These are phyloP conservation scores for Vigna reflexopilosa DNA, from an alignment of 306 rosid genomes.

Conservation along the genomic window DNA sequence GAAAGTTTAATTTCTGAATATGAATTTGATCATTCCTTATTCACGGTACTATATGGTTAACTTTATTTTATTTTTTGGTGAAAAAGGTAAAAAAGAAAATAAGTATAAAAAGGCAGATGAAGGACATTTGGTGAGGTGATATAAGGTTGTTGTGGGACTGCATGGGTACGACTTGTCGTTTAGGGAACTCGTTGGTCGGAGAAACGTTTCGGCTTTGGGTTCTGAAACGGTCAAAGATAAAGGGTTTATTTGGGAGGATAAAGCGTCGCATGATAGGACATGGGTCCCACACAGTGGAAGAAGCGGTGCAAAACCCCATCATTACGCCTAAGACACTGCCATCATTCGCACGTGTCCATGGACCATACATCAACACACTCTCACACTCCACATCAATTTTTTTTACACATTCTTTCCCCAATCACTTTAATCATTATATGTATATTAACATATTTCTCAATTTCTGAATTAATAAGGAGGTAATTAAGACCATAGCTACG, in stretches of 20 bases:
- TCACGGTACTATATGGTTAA: too few relatives aligned
- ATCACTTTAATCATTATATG: conserved; percentile 24
- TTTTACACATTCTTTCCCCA: not conserved
- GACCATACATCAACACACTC: conserved; percentile 60
- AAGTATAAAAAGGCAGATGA: too few relatives aligned
- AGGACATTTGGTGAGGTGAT: too few relatives aligned
- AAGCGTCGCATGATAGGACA: conserved; percentile 61
- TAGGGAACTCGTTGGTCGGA: conserved; percentile 10
- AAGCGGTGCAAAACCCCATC: conserved; percentile 85
- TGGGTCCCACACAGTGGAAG: conserved; percentile 92
- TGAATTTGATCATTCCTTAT: too few relatives aligned
- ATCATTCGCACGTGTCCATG: conserved; percentile 94
- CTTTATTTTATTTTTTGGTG: too few relatives aligned
- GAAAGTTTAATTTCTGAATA: too few relatives aligned
- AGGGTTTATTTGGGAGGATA: conserved; percentile 39
- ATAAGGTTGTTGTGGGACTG: too few relatives aligned
- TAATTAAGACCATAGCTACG: not conserved
- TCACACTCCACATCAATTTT: not conserved
- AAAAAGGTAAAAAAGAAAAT: too few relatives aligned
- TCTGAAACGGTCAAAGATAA: conserved; percentile 63
- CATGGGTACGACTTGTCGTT: conserved; percentile 24
- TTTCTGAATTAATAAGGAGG: not conserved
- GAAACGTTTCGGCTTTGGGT: conserved; percentile 20
- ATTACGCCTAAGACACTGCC: conserved; percentile 62
- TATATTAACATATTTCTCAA: not conserved